Evolutionary conservation across 164 flowering plant species (phyloP).

Genomic region (Vitis vinifera): ASM3070453v1 NC_081809.1:5310501-5311000

Average conservation of each 20-base stretch:
- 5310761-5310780: conserved; percentile 18
- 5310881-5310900: conserved; percentile 53
- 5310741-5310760: conserved; percentile 17
- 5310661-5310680: conserved; percentile 8
- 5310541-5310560: no score
- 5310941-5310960: not conserved
- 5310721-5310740: conserved; percentile 9
- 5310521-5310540: no score
- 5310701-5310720: not conserved
- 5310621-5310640: not conserved
- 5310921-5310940: conserved; percentile 5
- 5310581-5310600: not conserved
- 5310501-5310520: no score
- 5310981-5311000: conserved; percentile 12
- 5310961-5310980: conserved; percentile 8
- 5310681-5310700: not conserved
- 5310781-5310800: conserved; percentile 4
- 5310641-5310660: conserved; percentile 10
- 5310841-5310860: not conserved
- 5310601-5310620: conserved; percentile 1
- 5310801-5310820: conserved; percentile 7
- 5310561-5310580: no score
- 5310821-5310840: not conserved
- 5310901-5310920: conserved; percentile 22
- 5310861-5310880: conserved; percentile 30